A percentile compares a stretch with the other conserved stretches of the same genome.
Evolutionary conservation across 2,329 filamentous ascomycete genomes (phyloP).

Genomic region (Lecanicillium sp.): DNA sequence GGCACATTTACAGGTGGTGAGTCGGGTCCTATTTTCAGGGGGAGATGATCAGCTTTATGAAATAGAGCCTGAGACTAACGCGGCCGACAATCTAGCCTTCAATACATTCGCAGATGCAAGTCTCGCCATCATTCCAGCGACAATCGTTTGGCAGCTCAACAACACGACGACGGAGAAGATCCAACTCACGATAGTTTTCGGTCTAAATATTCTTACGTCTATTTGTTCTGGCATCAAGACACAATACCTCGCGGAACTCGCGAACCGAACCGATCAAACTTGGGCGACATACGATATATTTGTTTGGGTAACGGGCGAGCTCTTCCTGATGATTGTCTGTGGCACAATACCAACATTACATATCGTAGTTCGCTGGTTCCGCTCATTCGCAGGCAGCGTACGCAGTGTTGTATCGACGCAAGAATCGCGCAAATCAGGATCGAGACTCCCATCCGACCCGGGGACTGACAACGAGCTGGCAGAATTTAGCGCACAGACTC

Average conservation of each 20-base stretch:
- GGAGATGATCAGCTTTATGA: too few species aligned
- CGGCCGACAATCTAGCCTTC: too few species aligned
- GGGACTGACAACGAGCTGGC: constrained; percentile 8
- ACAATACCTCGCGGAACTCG: constrained; percentile 13
- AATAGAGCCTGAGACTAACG: too few species aligned
- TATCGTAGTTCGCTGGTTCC: constrained; percentile 10
- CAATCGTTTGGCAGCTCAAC: constrained; percentile 58
- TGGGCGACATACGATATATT: constrained; percentile 16
- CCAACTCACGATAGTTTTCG: constrained; percentile 44
- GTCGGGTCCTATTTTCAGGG: too few species aligned
- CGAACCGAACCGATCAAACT: constrained; percentile 15
- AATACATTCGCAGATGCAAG: constrained; percentile 16
- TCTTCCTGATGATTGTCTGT: constrained; percentile 17
- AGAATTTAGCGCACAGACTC: constrained; percentile 5
- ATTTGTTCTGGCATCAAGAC: constrained; percentile 17
- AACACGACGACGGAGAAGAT: constrained; percentile 71
- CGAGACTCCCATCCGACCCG: constrained; percentile 2
- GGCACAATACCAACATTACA: constrained; percentile 13
- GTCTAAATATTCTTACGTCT: constrained; percentile 15
- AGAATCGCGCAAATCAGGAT: constrained; percentile 3
- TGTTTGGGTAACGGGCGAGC: constrained; percentile 15
- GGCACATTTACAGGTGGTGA: constrained; percentile 14
- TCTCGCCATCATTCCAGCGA: constrained; percentile 14
- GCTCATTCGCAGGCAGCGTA: constrained; percentile 4
- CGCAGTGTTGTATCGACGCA: constrained; percentile 1